Evolutionary conservation across 176 grass and related monocot genomes (phyloP), one percentile per base, ranked within the genome.

Genomic region (Ananas comosus): DNA sequence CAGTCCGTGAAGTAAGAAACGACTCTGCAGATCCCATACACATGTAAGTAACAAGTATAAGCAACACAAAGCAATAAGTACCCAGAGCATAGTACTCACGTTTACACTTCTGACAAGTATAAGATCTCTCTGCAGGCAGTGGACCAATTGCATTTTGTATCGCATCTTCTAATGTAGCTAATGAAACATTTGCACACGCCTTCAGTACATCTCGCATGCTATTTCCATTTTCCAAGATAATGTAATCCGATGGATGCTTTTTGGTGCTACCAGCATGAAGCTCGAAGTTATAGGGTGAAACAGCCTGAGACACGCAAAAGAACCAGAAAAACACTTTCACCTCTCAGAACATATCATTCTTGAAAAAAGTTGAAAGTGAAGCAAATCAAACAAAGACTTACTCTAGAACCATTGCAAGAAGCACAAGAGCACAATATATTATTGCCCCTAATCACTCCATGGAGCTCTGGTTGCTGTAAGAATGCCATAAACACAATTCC

Each of bases 251-350:
- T 10, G 88, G 88, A 14, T 83, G 88, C 72, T 91, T 91, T 65
- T 91, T 91, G 21, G 76, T 68, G 49, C 88, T 91, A 56, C 88
- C 88, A 68, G 88, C 88, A 91, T 91, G 88, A 65, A 84, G 83
- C 79, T 91, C 84, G 22, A 91, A 91, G 13, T 84, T 71, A 72
- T 82, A 84, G 16, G 88, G 78, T 14, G 88, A 87, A 74, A 91
- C 81, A 22, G 72, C 79, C 88, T 91, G 79, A 71, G 64, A 80
- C 10, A 22, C 33, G 74, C 66, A 49, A 42, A 12, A 50, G 11
- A 71, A 74, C 33, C 33, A 53, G 54, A 17, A 18, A 53, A 74
- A 2, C 6, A 2, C 6, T 65, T 53, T 69, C 47, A 63, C 8
- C 17, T 21, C 17, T 19, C 50, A 69, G 13, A 19, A n/a, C 56